A percentile compares a stretch with the other conserved stretches of the same genome.
Conservation (phyloP, 441 rosid species). For the Jatropha podagrica region DNA sequence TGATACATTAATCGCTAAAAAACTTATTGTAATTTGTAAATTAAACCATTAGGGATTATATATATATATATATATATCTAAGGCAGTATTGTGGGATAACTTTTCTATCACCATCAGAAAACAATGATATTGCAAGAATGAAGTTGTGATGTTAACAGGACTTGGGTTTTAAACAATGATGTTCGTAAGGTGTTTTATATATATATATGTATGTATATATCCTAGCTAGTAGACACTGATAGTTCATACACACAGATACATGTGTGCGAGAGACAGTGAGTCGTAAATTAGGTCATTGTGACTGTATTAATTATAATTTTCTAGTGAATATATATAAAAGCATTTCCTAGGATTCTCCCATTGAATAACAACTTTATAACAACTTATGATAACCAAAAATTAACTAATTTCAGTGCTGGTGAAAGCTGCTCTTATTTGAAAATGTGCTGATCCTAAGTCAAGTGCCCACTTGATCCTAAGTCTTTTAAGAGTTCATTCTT, state of each 20-base stretch:
- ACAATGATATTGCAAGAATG: not conserved
- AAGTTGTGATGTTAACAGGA: slow-evolving; percentile 19
- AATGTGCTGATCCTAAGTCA: too few species aligned
- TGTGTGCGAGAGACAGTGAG: not conserved
- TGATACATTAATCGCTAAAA: too few species aligned
- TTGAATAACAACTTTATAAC: slow-evolving; percentile 1
- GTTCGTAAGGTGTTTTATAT: not conserved
- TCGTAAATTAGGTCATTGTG: not conserved
- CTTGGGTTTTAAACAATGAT: not conserved
- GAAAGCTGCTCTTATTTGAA: slow-evolving; percentile 11
- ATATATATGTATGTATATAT: not conserved
- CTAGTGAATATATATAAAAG: not conserved
- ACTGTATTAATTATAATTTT: not conserved
- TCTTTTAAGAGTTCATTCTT: slow-evolving; percentile 2
- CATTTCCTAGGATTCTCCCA: slow-evolving; percentile 22
- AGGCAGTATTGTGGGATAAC: slow-evolving; percentile 1
- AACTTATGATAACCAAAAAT: not conserved
- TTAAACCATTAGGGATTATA: not conserved
- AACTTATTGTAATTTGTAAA: too few species aligned
- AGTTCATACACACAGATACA: not conserved
- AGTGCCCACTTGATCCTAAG: too few species aligned
- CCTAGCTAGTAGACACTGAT: not conserved
- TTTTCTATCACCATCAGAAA: slow-evolving; percentile 12
- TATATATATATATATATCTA: not conserved
- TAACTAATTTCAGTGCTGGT: slow-evolving; percentile 11